A percentile compares a stretch with the other conserved stretches of the same genome.
These are phyloP conservation scores for Globisporangium irregulare DNA, from an alignment of 352 stramenopile genomes.

Conservation along the genomic window DNA sequence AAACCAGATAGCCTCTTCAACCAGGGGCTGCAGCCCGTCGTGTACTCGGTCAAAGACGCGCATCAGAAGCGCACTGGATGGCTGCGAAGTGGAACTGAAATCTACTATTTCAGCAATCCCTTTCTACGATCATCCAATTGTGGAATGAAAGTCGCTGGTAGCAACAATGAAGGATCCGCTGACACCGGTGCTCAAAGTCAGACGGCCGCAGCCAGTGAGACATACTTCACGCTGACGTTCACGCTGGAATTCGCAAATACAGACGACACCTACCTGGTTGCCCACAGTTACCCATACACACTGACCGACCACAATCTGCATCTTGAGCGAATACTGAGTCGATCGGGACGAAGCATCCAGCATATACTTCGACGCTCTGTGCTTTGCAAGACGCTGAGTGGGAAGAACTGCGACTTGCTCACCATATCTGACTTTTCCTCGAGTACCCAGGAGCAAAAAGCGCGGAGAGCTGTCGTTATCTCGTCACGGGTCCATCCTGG, in stretches of 20 bases:
- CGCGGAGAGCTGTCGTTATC: conserved; percentile 62
- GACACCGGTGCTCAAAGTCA: not conserved
- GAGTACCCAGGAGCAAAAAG: conserved; percentile 28
- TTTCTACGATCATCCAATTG: conserved; percentile 29
- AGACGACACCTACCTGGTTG: conserved; percentile 86
- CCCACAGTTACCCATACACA: conserved; percentile 93
- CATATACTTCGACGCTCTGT: conserved; percentile 41
- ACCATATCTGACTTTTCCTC: conserved; percentile 66
- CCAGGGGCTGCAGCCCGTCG: conserved; percentile 85
- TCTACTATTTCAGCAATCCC: conserved; percentile 87
- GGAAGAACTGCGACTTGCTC: conserved; percentile 63
- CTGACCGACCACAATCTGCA: conserved; percentile 75
- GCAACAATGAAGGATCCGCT: conserved; percentile 1
- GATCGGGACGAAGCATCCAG: conserved; percentile 2
- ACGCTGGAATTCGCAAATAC: conserved; percentile 74
- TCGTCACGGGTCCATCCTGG: conserved; percentile 89
- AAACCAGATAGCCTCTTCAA: conserved; percentile 93
- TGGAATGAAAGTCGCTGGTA: not conserved
- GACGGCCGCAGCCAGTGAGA: conserved; percentile 10
- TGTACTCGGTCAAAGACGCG: conserved; percentile 83
- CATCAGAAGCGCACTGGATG: conserved; percentile 56
- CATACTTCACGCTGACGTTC: conserved; percentile 89
- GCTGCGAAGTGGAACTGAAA: conserved; percentile 64
- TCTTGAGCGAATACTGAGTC: conserved; percentile 36
- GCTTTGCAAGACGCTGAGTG: conserved; percentile 59